phyloP scores from a whole-genome alignment of 176 grass and related monocot species.

The Poa pratensis region DNA sequence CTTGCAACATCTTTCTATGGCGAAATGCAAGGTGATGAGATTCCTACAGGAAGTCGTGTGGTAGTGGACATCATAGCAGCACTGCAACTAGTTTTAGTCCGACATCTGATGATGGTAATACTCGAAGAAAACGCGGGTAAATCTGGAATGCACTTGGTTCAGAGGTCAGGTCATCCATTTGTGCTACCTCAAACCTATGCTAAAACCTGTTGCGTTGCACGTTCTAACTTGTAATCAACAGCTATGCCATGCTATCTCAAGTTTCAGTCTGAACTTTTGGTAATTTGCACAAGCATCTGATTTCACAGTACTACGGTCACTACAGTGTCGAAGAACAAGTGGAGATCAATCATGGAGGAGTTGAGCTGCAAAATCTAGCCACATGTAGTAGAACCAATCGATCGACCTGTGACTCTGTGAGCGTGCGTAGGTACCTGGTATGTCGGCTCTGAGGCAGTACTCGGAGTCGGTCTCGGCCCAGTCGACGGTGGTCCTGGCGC shows the following conservation, averaged over 20 bases:
- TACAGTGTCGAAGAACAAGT: background rate
- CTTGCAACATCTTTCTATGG: background rate
- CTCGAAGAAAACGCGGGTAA: background rate
- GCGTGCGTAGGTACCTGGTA: conserved; percentile 55
- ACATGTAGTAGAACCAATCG: too few species aligned
- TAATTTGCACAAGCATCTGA: background rate
- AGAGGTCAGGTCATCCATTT: background rate
- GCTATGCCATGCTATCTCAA: background rate
- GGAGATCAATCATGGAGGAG: too few species aligned
- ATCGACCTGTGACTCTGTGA: background rate
- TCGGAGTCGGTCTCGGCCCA: conserved; percentile 70
- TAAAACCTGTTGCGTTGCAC: background rate
- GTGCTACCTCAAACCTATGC: background rate
- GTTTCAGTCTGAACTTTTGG: background rate
- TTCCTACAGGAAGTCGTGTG: background rate
- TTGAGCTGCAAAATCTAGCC: background rate
- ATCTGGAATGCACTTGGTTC: background rate
- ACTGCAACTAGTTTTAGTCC: background rate
- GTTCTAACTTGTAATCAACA: background rate
- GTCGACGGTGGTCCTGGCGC: conserved; percentile 56
- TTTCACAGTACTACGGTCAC: background rate
- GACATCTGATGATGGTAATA: background rate
- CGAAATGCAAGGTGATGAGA: background rate
- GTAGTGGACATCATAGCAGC: background rate
- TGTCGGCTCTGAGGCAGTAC: conserved; percentile 64